These are phyloP conservation scores for Hemisphaericaspora subhashii DNA, from an alignment of 1,139 yeast genomes.

Conservation along the genomic window DNA sequence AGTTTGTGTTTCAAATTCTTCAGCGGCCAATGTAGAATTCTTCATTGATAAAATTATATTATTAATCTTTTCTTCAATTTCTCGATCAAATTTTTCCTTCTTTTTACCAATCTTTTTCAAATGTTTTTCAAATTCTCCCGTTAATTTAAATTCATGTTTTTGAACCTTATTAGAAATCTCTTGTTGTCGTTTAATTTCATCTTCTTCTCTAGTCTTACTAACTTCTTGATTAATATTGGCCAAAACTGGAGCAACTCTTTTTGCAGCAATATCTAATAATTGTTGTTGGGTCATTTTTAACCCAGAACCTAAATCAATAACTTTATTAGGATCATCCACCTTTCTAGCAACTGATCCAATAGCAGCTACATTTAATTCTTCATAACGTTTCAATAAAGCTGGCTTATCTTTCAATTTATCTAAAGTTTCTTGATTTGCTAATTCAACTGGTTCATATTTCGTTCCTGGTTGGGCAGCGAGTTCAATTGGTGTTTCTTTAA, in stretches of 20 bases:
- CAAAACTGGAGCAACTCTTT: conserved; percentile 57
- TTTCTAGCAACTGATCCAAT: conserved; percentile 41
- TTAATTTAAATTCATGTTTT: conserved; percentile 46
- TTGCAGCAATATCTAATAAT: conserved; percentile 55
- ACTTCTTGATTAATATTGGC: conserved; percentile 53
- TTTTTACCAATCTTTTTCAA: conserved; percentile 39
- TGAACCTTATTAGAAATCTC: conserved; percentile 38
- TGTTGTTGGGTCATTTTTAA: conserved; percentile 55
- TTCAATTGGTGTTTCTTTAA: conserved; percentile 35
- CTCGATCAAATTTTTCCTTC: conserved; percentile 39
- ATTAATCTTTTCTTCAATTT: conserved; percentile 37
- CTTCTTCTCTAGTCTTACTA: conserved; percentile 46
- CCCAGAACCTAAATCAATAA: conserved; percentile 56
- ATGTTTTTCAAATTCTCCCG: conserved; percentile 43
- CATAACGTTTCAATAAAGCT: conserved; percentile 45
- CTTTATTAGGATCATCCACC: conserved; percentile 51
- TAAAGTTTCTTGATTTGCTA: conserved; percentile 39
- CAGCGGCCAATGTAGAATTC: conserved; percentile 34
- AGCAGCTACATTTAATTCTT: conserved; percentile 52
- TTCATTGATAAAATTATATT: conserved; percentile 31
- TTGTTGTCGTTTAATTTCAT: conserved; percentile 45
- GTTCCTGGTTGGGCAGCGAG: conserved; percentile 31
- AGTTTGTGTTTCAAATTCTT: conserved; percentile 39
- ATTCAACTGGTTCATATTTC: conserved; percentile 34
- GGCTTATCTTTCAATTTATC: conserved; percentile 51